phyloP scores from a whole-genome alignment of 257 asterid species.

The Cinchona pubescens region DNA sequence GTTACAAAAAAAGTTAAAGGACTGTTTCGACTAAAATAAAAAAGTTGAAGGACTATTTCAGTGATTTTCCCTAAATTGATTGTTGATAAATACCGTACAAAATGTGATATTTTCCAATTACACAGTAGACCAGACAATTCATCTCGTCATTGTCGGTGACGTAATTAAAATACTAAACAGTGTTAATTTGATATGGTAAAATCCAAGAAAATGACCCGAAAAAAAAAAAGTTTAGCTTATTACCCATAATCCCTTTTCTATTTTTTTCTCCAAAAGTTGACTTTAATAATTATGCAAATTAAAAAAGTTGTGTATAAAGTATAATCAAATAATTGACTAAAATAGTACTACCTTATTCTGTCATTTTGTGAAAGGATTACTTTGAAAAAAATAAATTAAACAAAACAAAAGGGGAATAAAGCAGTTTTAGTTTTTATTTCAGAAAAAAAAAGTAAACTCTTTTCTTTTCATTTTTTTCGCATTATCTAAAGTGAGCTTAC shows the following conservation, averaged over 20 bases:
- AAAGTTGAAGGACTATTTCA: too few relatives aligned
- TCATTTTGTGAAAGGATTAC: background rate
- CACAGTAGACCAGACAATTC: background rate
- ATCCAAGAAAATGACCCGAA: background rate
- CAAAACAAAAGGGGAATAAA: background rate
- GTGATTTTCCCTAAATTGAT: too few relatives aligned
- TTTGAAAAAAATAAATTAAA: background rate
- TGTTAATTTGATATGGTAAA: background rate
- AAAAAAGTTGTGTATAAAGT: background rate
- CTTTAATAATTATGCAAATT: background rate
- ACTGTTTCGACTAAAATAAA: too few relatives aligned
- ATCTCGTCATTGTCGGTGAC: background rate
- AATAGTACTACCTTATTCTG: background rate
- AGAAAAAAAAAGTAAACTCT: background rate
- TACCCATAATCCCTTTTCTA: background rate
- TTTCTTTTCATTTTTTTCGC: background rate
- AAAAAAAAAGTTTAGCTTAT: background rate
- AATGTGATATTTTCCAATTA: background rate
- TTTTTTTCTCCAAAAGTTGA: background rate
- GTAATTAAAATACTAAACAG: background rate
- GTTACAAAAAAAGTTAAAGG: too few relatives aligned
- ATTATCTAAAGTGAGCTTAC: too few relatives aligned
- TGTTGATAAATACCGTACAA: background rate
- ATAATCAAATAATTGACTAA: background rate
- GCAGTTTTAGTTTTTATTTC: background rate